Conservation (phyloP, 129 eudicot species). For the Chrysanthemum lavandulifolium region DNA sequence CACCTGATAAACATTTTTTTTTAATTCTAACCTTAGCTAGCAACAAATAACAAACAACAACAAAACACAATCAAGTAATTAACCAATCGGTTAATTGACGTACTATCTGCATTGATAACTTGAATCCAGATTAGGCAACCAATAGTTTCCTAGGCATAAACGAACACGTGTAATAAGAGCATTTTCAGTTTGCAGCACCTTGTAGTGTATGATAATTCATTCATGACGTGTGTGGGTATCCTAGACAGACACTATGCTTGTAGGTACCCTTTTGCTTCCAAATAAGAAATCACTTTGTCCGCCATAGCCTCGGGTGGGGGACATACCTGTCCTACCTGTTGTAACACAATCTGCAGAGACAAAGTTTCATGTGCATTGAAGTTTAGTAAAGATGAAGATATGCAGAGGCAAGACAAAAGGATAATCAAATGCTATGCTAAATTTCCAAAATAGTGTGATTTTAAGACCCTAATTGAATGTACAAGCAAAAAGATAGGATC, state of each 20-base stretch:
- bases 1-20: neutral
- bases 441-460: neutral
- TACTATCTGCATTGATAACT: constrained; percentile 8
- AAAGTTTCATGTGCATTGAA: neutral
- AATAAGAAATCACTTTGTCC: constrained; percentile 59
- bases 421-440: neutral
- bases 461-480: neutral
- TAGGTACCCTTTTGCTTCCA: constrained; percentile 80
- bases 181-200: constrained; percentile 7
- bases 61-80: neutral
- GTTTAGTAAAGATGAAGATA: neutral
- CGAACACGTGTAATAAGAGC: no score
- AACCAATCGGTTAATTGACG: neutral
- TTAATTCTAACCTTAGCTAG: neutral
- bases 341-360: constrained; percentile 60
- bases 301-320: constrained; percentile 71
- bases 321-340: constrained; percentile 51
- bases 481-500: neutral
- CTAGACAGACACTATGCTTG: constrained; percentile 46
- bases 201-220: neutral
- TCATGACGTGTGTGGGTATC: neutral
- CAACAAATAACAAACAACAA: neutral
- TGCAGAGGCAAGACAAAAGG: neutral
- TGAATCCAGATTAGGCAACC: constrained; percentile 27
- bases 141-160: constrained; percentile 33